Evolutionary conservation across 1,284 basidiomycete genomes (phyloP).

Genomic region (Ustilago nuda): DNA sequence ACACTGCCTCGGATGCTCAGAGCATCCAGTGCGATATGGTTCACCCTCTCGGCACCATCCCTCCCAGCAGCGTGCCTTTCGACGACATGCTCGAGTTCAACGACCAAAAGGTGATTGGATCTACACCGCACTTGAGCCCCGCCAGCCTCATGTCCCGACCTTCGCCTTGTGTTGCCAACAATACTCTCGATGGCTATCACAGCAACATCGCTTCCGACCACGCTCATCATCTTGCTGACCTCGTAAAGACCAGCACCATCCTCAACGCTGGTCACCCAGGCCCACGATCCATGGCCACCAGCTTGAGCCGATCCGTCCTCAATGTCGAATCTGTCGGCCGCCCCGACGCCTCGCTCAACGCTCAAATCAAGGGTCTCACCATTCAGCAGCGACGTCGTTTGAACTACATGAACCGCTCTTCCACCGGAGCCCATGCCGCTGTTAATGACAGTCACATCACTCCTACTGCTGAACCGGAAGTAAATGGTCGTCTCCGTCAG

Average conservation of each 20-base stretch:
- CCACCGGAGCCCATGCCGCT: not conserved
- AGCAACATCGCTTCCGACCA: conserved; percentile 41
- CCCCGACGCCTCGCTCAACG: conserved; percentile 7
- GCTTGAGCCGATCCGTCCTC: conserved; percentile 45
- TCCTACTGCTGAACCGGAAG: not conserved
- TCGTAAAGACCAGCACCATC: conserved; percentile 42
- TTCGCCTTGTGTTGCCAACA: conserved; percentile 33
- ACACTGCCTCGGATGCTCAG: conserved; percentile 24
- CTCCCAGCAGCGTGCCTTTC: conserved; percentile 13
- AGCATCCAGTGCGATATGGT: conserved; percentile 31
- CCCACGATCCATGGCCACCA: conserved; percentile 42
- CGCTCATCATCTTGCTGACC: conserved; percentile 37
- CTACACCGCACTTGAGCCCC: conserved; percentile 36
- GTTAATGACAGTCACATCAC: not conserved
- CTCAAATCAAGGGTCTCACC: conserved; percentile 23
- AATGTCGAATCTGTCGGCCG: conserved; percentile 31
- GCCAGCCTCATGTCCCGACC: conserved; percentile 25
- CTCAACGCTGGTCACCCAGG: conserved; percentile 35
- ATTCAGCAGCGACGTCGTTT: conserved; percentile 52
- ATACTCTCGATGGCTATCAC: conserved; percentile 42
- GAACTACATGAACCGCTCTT: conserved; percentile 23
- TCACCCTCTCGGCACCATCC: conserved; percentile 24
- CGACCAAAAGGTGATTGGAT: conserved; percentile 3
- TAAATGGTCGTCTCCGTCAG: conserved; percentile 33
- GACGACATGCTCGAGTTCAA: conserved; percentile 27